Conservation (phyloP, 257 asterid species). For the Jacaranda mimosifolia region DNA sequence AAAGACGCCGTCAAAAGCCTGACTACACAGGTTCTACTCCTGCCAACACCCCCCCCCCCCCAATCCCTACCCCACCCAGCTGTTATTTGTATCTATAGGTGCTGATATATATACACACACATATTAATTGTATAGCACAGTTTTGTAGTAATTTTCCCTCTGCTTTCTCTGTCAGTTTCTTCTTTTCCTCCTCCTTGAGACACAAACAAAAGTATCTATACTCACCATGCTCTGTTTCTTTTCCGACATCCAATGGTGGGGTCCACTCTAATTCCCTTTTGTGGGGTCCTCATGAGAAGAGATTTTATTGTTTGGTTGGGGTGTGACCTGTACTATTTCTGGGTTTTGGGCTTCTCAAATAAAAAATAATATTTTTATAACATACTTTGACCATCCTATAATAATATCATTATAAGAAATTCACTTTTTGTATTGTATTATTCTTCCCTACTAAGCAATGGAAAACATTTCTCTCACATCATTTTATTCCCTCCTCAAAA, state of each 20-base stretch:
- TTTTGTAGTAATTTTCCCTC: neutral
- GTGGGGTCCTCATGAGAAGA: slow-evolving; percentile 37
- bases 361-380: too few relatives aligned
- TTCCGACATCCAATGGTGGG: slow-evolving; percentile 46
- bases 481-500: too few relatives aligned
- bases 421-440: too few relatives aligned
- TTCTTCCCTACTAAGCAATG: too few relatives aligned
- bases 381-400: too few relatives aligned
- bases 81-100: neutral
- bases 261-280: slow-evolving; percentile 22
- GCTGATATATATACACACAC: neutral
- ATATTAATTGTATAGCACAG: neutral
- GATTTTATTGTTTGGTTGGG: slow-evolving; percentile 14
- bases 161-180: slow-evolving; percentile 17
- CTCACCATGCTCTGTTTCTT: slow-evolving; percentile 21
- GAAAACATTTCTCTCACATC: too few relatives aligned
- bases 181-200: slow-evolving; percentile 24
- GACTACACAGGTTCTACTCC: slow-evolving; percentile 74
- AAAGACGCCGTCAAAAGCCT: slow-evolving; percentile 99
- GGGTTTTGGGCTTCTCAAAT: slow-evolving; percentile 4
- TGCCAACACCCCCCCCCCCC: neutral
- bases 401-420: too few relatives aligned
- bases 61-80: neutral
- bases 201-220: slow-evolving; percentile 12
- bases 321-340: neutral